Percentiles rank a stretch among this genome's conserved stretches.
Evolutionary conservation across 306 rosid species (phyloP).

Genomic region (Cucurbita pepo): DNA sequence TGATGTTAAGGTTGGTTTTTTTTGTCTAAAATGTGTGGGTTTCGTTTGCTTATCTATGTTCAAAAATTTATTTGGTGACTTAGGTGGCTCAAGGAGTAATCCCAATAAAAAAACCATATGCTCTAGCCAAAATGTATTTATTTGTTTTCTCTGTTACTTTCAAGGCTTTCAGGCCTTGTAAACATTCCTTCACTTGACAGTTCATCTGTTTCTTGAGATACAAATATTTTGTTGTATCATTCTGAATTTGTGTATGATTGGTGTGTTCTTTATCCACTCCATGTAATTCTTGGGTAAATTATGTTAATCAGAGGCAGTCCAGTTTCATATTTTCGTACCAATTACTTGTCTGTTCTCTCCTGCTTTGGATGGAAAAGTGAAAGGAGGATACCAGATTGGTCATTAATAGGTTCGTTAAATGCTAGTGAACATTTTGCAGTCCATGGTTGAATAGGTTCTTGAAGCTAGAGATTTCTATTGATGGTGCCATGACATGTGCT

Average conservation of each 20-base stretch:
- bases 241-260: background rate
- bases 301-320: background rate
- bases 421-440: background rate
- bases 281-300: background rate
- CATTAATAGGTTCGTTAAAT: background rate
- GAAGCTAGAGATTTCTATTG: background rate
- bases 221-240: background rate
- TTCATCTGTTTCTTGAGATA: background rate
- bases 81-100: background rate
- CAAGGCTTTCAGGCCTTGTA: constrained; percentile 6
- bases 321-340: too few species aligned
- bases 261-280: background rate
- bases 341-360: background rate
- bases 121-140: constrained; percentile 1
- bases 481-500: background rate
- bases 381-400: background rate
- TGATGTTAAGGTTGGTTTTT: constrained; percentile 13
- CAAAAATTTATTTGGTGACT: background rate
- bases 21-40: background rate
- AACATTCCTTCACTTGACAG: background rate
- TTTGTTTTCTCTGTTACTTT: background rate
- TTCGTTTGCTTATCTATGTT: background rate
- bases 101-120: background rate
- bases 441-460: background rate
- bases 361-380: background rate